Percentiles rank a stretch among this genome's conserved stretches.
phyloP scores from a whole-genome alignment of 1,284 basidiomycete species.

The Thelephora terrestris region DNA sequence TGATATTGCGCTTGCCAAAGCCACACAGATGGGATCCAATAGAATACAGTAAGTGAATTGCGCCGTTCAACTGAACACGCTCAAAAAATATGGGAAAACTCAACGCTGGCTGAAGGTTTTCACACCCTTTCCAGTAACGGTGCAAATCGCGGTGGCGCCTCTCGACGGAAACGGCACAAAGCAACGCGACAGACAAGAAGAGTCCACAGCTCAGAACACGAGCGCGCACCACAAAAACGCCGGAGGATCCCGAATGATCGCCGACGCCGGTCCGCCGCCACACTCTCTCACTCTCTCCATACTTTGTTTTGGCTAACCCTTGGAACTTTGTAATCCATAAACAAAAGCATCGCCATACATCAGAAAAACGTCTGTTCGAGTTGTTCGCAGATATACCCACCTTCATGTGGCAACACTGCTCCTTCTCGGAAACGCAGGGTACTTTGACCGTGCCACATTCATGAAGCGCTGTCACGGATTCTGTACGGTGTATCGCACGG shows the following conservation, averaged over 20 bases:
- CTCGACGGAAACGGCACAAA: too few relatives aligned
- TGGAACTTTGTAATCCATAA: slow-evolving; percentile 45
- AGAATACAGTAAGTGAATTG: too few relatives aligned
- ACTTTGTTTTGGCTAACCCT: slow-evolving; percentile 66
- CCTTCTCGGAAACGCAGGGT: slow-evolving; percentile 81
- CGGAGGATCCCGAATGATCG: slow-evolving; percentile 67
- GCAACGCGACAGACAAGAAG: too few relatives aligned
- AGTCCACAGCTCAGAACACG: too few relatives aligned
- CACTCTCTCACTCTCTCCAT: slow-evolving; percentile 56
- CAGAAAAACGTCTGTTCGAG: not conserved
- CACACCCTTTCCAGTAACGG: too few relatives aligned
- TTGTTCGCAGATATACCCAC: not conserved
- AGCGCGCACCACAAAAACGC: slow-evolving; percentile 49
- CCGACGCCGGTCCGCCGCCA: too few relatives aligned
- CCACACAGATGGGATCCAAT: too few relatives aligned
- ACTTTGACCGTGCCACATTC: slow-evolving; percentile 63
- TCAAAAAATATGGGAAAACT: too few relatives aligned
- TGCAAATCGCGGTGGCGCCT: too few relatives aligned
- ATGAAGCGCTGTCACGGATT: slow-evolving; percentile 53
- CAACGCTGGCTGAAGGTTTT: too few relatives aligned
- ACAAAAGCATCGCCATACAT: slow-evolving; percentile 7
- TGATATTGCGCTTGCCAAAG: too few relatives aligned
- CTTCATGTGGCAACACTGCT: slow-evolving; percentile 79
- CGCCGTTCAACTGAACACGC: too few relatives aligned
- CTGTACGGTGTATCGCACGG: slow-evolving; percentile 59